Conservation (phyloP, 2,329 filamentous ascomycete species). For the Botrytis cinerea region DNA sequence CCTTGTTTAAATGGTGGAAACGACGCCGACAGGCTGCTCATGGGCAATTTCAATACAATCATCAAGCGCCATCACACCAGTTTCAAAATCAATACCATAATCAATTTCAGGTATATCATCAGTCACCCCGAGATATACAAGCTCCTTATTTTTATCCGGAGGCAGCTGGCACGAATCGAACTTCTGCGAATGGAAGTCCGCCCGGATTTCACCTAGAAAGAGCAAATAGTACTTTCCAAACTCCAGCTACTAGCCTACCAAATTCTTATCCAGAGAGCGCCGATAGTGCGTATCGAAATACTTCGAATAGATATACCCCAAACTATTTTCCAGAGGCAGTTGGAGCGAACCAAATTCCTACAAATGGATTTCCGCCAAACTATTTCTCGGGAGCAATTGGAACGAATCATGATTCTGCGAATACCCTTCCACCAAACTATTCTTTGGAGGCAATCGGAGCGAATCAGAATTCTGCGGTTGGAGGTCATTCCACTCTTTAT, state of each 20-base stretch:
- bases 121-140: not conserved
- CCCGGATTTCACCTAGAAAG: not conserved
- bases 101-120: not conserved
- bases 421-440: not conserved
- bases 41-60: not conserved
- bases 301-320: not conserved
- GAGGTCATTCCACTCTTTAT: not conserved
- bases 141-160: not conserved
- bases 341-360: not conserved
- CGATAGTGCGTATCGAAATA: not conserved
- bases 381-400: not conserved
- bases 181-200: not conserved
- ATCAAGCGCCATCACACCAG: not conserved
- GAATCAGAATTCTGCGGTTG: not conserved
- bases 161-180: not conserved
- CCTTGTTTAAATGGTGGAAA: not conserved
- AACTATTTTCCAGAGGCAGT: not conserved
- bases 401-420: not conserved
- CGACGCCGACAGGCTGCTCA: not conserved
- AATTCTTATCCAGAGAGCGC: not conserved
- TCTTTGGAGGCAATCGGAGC: not conserved
- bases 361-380: not conserved
- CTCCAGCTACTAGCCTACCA: not conserved
- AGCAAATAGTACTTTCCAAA: not conserved
- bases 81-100: not conserved